phyloP scores from a whole-genome alignment of 108 stramenopile genomes.

The Nitzschia sp. region DNA sequence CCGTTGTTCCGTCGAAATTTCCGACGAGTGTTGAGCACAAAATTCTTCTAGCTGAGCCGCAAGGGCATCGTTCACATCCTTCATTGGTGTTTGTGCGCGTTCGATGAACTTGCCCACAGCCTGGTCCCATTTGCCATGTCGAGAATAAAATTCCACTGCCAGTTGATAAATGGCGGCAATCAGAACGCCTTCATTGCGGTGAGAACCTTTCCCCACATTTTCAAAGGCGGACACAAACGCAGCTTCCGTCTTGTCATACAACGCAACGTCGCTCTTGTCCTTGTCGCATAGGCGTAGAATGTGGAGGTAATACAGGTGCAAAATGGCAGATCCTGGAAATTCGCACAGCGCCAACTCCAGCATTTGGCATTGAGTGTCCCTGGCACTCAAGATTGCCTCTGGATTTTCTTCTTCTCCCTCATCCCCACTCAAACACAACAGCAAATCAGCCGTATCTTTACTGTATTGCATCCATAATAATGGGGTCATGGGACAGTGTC shows the following conservation, averaged over 20 bases:
- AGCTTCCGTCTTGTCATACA: conserved; percentile 27
- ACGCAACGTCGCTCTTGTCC: not conserved
- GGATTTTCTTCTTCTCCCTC: conserved; percentile 1
- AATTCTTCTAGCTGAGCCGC: conserved; percentile 25
- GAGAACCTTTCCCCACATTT: conserved; percentile 68
- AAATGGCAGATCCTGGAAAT: conserved; percentile 71
- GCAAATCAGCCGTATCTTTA: conserved; percentile 50
- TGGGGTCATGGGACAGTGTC: conserved; percentile 87
- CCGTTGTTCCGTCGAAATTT: not conserved
- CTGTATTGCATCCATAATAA: conserved; percentile 89
- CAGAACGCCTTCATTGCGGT: conserved; percentile 48
- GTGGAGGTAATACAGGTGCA: conserved; percentile 55
- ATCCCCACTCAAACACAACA: conserved; percentile 34
- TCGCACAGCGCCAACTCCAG: conserved; percentile 72
- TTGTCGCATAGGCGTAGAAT: conserved; percentile 7
- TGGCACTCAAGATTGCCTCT: conserved; percentile 15
- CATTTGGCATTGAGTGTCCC: conserved; percentile 55
- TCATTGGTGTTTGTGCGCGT: conserved; percentile 40
- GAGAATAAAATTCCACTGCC: conserved; percentile 12
- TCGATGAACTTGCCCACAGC: conserved; percentile 23
- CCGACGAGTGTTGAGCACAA: conserved; percentile 20
- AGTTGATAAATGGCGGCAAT: conserved; percentile 26
- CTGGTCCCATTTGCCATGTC: not conserved
- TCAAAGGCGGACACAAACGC: conserved; percentile 55
- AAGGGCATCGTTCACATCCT: conserved; percentile 44